phyloP scores from a whole-genome alignment of 768 basidiomycete genomes.

The Mycena polygramma region DNA sequence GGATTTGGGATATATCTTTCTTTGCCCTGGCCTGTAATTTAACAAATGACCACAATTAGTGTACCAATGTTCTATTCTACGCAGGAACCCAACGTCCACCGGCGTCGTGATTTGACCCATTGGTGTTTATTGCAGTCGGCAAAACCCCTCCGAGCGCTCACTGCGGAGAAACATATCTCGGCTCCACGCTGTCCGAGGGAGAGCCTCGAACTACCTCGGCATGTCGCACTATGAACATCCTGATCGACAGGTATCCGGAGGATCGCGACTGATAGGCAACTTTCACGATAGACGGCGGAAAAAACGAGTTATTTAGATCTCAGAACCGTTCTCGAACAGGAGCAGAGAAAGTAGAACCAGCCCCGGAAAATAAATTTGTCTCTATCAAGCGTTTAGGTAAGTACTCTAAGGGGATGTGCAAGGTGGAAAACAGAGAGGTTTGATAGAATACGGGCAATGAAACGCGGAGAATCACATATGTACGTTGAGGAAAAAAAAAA shows the following conservation, averaged over 20 bases:
- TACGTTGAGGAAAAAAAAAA: too few species aligned
- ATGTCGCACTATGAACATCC: neutral
- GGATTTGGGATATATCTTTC: too few species aligned
- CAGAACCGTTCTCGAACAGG: neutral
- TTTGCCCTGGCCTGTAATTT: neutral
- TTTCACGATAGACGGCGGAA: neutral
- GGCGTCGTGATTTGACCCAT: conserved; percentile 14
- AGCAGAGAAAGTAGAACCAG: neutral
- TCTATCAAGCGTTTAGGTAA: too few species aligned
- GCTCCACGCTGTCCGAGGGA: neutral
- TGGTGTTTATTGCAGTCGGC: conserved; percentile 18
- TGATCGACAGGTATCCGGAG: neutral
- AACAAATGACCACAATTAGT: conserved; percentile 12
- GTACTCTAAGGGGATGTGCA: too few species aligned
- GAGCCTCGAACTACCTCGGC: neutral
- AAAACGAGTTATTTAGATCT: too few species aligned
- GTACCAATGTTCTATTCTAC: conserved; percentile 10
- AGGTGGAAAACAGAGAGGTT: too few species aligned
- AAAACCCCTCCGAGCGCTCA: neutral
- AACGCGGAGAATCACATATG: too few species aligned
- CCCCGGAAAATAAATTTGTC: neutral
- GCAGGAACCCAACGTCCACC: neutral
- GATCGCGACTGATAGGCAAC: neutral
- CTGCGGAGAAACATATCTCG: neutral
- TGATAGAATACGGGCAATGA: too few species aligned